Evolutionary conservation across 257 asterid species (phyloP), one percentile per base, ranked within the genome.

Genomic region (Fraxinus quadrangulata): DNA sequence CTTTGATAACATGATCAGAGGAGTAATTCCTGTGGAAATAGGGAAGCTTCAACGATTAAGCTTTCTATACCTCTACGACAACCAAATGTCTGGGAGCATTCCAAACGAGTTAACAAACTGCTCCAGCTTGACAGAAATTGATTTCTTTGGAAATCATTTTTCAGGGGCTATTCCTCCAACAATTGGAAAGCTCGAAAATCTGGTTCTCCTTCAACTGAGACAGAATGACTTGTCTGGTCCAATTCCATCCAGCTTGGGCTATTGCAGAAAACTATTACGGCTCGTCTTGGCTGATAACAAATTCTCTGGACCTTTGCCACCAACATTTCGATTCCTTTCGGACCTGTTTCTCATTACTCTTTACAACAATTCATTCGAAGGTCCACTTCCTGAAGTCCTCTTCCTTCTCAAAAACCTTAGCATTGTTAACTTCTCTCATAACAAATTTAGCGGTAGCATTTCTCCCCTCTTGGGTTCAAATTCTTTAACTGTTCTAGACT

Each of bases 331-430:
- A 31, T 89, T 87, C 73, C 92, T 94, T 17, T 86, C 94, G 0
- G 90, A 85, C 66, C 77, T 94, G 36, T 75, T 81, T 79, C 90
- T 89, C 7, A 23, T 92, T 47, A 85, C 92, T 77, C 96, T 94
- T 39, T 94, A 92, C 97, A 94, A 94, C 81, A 94, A 94, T 45
- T 92, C 97, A 9, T 69, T 94, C 63, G 87, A 94, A 34, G 99
- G 99, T 73, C 87, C 92, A 67, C 72, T 92, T 70, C 99, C 99
- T 33, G 88, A 89, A 33, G 89, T 92, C 49, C 86, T 94, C 40
- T 87, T 81, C 85, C 86, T 81, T 75, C 90, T 92, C 78, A 94
- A 84, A 65, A 94, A 91, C 73, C 94, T 94, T n/a, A 84, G 84
- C 71, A 86, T 84, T 63, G 79, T 94, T 30, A 94, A 94, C 87